phyloP scores from a whole-genome alignment of 305 asterid genomes.

The Solanum hybrid region DNA sequence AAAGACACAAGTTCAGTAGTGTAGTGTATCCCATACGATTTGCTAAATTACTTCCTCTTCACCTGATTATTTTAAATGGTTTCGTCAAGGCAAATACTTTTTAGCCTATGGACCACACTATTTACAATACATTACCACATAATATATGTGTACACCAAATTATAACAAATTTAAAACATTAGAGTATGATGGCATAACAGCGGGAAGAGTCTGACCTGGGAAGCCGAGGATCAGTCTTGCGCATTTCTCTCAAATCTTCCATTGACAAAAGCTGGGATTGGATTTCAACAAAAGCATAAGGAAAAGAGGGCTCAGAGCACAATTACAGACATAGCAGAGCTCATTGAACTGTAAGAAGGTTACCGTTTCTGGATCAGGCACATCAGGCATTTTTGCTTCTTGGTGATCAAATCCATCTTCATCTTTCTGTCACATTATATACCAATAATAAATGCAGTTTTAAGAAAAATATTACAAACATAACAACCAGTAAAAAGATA shows the following conservation, averaged over 20 bases:
- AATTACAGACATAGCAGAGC: not conserved
- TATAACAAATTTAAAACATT: not conserved
- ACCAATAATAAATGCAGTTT: slow-evolving; percentile 6
- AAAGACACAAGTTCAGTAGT: not conserved
- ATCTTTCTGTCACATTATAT: slow-evolving; percentile 55
- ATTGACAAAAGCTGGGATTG: slow-evolving; percentile 66
- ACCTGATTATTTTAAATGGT: not conserved
- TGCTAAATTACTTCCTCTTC: not conserved
- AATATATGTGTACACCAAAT: not conserved
- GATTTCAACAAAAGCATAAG: slow-evolving; percentile 3
- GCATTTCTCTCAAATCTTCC: slow-evolving; percentile 92
- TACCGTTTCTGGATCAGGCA: slow-evolving; percentile 83
- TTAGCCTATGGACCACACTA: not conserved
- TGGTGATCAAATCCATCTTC: slow-evolving; percentile 88
- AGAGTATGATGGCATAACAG: not conserved
- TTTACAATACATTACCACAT: not conserved
- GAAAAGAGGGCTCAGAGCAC: not conserved
- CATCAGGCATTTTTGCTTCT: slow-evolving; percentile 69
- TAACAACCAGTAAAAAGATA: not conserved
- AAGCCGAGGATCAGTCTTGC: slow-evolving; percentile 85
- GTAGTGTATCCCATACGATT: not conserved
- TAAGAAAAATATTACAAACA: slow-evolving; percentile 10
- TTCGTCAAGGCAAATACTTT: not conserved
- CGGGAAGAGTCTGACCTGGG: slow-evolving; percentile 50
- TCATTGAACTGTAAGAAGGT: not conserved